Evolutionary conservation across 1,284 basidiomycete species (phyloP), one percentile per base, ranked within the genome.

Genomic region (Papiliotrema terrestris): DNA sequence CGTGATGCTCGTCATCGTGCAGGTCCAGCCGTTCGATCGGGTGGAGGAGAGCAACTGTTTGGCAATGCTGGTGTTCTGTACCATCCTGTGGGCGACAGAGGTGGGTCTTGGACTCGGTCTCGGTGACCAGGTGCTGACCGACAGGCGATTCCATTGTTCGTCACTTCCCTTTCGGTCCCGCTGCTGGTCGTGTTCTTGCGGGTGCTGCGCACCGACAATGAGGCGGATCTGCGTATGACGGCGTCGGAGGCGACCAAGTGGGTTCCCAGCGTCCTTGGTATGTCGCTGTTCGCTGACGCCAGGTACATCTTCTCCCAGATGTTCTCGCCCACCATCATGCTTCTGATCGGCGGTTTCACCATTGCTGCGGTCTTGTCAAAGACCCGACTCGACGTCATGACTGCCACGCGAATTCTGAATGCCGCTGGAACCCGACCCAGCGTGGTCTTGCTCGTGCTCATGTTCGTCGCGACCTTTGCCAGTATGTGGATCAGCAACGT

Each of bases 401-500:
- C 98, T 36, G 95, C 98, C 45, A 94, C 91, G n/a, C 84, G 90
- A 39, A 85, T 98, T 36, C 83, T 98, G 46, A 88, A 86, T 64
- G 79, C 96, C 46, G 96, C 96, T 2, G 95, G 96, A 1, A 88
- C 90, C 8, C 83, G 83, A 54, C 96, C 94, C 0, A 86, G 84
- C 62, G 85, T 83, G 0, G 94, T 99, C 2, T 79, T 98, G 17
- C 82, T 98, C 38, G 89, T 92, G 0, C 91, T 98, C 76, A 98
- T 98, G 96, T 84, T 82, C 39, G 94, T 98, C 4, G 89, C 94
- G 1, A 97, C 94, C 71, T 98, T 98, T 72, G 93, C 95, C 1
- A 92, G 89, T 73, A 99, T 98, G 96, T 98, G 94, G 96, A 98
- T 98, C 68, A 91, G 89, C 73, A 98, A 99, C 71, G 95, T 98